phyloP scores from a whole-genome alignment of 2,329 filamentous ascomycete species.

The Fusarium domesticum region DNA sequence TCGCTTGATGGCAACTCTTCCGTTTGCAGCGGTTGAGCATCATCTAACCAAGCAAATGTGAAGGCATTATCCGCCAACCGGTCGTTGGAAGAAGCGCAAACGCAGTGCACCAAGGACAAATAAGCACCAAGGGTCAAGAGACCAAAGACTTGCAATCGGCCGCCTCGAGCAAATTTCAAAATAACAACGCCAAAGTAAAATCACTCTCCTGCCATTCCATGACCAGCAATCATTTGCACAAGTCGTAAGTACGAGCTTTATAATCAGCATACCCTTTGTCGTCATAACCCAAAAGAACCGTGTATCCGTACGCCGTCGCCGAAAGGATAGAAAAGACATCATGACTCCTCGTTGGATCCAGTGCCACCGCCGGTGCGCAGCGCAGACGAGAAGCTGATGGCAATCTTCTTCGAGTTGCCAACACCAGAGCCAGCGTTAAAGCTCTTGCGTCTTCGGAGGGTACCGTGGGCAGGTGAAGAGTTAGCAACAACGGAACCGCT shows the following conservation, averaged over 20 bases:
- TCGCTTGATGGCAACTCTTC: conserved; percentile 20
- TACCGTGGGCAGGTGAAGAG: conserved; percentile 33
- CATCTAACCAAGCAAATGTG: no score
- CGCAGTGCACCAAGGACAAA: conserved; percentile 11
- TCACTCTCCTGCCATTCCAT: conserved; percentile 9
- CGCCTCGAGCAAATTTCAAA: not conserved
- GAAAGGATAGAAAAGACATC: conserved; percentile 22
- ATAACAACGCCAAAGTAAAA: not conserved
- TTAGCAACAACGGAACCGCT: conserved; percentile 46
- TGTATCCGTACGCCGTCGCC: conserved; percentile 28
- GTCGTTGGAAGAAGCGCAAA: no score
- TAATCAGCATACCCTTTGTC: conserved; percentile 13
- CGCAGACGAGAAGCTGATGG: conserved; percentile 54
- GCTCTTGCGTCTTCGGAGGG: conserved; percentile 37
- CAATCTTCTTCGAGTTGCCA: conserved; percentile 51
- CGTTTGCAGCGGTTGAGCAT: not conserved
- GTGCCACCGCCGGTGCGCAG: conserved; percentile 40
- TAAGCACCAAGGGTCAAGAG: conserved; percentile 13
- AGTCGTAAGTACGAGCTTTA: conserved; percentile 17
- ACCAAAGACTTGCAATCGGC: conserved; percentile 1
- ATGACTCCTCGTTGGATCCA: conserved; percentile 41
- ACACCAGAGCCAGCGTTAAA: conserved; percentile 42
- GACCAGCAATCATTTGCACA: conserved; percentile 18
- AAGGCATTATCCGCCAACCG: no score
- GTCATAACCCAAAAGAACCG: conserved; percentile 21